These are phyloP conservation scores for Pseudogymnoascus sp. DNA, from an alignment of 2,329 filamentous ascomycete genomes.

Conservation along the genomic window DNA sequence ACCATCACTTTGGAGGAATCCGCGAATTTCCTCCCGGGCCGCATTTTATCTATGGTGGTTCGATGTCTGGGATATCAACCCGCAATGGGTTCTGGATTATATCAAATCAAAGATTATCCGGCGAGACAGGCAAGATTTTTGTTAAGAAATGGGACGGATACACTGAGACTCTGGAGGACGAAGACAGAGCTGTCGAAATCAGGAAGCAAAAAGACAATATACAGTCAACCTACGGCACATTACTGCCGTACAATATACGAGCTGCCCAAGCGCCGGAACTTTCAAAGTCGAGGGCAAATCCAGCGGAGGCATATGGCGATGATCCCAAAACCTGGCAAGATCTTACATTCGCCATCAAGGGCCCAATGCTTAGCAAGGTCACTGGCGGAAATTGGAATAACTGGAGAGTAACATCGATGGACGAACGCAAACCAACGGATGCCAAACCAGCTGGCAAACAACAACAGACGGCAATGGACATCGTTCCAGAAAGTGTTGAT, in stretches of 20 bases:
- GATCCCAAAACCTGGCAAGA: conserved; percentile 41
- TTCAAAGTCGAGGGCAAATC: not conserved
- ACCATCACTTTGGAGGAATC: conserved; percentile 46
- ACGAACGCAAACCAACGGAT: conserved; percentile 38
- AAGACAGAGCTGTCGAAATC: conserved; percentile 37
- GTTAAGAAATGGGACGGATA: conserved; percentile 49
- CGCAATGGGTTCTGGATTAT: conserved; percentile 52
- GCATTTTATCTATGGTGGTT: conserved; percentile 53
- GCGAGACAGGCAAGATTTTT: conserved; percentile 28
- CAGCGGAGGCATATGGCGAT: conserved; percentile 20
- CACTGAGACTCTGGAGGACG: conserved; percentile 46
- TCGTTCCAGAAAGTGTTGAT: conserved; percentile 32
- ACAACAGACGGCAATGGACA: conserved; percentile 16
- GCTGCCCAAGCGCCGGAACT: not conserved
- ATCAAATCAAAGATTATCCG: conserved; percentile 18
- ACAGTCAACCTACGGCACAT: conserved; percentile 20
- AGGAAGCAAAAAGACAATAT: conserved; percentile 36
- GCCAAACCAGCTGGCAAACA: conserved; percentile 12
- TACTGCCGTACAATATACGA: conserved; percentile 19
- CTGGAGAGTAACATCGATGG: conserved; percentile 47
- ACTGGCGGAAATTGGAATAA: conserved; percentile 35
- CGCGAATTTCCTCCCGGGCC: conserved; percentile 46
- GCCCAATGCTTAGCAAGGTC: conserved; percentile 39
- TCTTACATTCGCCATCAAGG: conserved; percentile 42
- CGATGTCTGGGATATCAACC: conserved; percentile 38